Percentiles rank a stretch among this genome's conserved stretches.
Conservation (phyloP, 2,329 filamentous ascomycete species). For the Calonectria henricotiae region DNA sequence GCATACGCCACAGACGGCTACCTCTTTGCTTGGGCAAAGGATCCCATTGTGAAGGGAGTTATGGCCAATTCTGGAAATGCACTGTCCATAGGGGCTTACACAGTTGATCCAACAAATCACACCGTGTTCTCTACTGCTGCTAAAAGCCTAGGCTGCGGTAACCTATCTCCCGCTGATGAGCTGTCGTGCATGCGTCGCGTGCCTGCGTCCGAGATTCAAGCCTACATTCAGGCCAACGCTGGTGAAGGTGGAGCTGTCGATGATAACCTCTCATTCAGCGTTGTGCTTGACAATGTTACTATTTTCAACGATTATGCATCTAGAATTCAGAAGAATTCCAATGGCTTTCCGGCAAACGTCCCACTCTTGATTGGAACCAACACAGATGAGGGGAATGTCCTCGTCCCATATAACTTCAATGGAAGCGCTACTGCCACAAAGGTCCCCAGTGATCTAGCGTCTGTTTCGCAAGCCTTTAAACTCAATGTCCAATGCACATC, state of each 20-base stretch:
- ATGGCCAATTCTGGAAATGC: constrained; percentile 45
- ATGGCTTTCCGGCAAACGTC: constrained; percentile 8
- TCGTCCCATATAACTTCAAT: constrained; percentile 41
- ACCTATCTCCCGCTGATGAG: constrained; percentile 9
- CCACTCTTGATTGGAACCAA: constrained; percentile 44
- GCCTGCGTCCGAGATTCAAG: constrained; percentile 27
- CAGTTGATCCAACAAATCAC: constrained; percentile 34
- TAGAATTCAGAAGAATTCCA: constrained; percentile 13
- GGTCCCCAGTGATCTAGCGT: constrained; percentile 32
- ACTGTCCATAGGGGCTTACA: constrained; percentile 32
- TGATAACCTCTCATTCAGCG: constrained; percentile 33
- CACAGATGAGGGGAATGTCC: constrained; percentile 40
- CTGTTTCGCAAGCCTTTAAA: constrained; percentile 30
- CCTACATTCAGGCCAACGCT: constrained; percentile 40
- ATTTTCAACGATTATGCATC: constrained; percentile 37
- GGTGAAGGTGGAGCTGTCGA: constrained; percentile 42
- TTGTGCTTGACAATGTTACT: constrained; percentile 38
- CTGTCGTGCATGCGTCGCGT: constrained; percentile 39
- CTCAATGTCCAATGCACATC: constrained; percentile 43
- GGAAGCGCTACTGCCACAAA: constrained; percentile 37
- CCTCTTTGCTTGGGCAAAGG: constrained; percentile 40
- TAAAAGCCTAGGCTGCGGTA: constrained; percentile 27
- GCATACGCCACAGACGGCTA: constrained; percentile 42
- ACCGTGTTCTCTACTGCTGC: constrained; percentile 36
- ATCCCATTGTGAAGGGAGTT: constrained; percentile 41